Conservation (phyloP, 2,329 filamentous ascomycete species). For the Penicillium rolfsii region DNA sequence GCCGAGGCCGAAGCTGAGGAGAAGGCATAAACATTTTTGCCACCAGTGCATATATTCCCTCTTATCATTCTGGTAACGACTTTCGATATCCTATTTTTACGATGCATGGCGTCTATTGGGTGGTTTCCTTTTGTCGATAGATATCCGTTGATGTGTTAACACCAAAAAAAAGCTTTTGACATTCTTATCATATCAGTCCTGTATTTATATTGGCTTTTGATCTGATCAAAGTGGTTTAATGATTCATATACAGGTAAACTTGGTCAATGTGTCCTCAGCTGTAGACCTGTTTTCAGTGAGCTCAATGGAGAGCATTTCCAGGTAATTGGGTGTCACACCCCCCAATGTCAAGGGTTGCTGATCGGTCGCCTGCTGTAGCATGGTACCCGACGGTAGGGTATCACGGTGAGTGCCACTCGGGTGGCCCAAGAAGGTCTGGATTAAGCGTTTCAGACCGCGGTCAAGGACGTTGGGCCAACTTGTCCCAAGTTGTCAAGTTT, state of each 20-base stretch:
- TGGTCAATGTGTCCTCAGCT: background rate
- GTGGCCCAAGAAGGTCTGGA: background rate
- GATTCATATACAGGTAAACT: background rate
- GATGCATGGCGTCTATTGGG: slow-evolving; percentile 33
- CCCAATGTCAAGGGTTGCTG: background rate
- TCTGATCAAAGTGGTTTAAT: background rate
- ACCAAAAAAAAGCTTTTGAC: slow-evolving; percentile 23
- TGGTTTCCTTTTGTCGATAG: slow-evolving; percentile 23
- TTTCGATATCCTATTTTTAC: slow-evolving; percentile 24
- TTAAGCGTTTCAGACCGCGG: background rate
- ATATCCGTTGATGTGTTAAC: slow-evolving; percentile 27
- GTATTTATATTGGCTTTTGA: slow-evolving; percentile 3
- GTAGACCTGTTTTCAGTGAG: background rate
- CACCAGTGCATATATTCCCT: slow-evolving; percentile 12
- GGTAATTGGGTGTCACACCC: too few relatives aligned
- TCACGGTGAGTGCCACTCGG: background rate
- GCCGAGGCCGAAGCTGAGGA: slow-evolving; percentile 23
- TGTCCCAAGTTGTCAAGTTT: background rate
- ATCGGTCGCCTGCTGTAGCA: background rate
- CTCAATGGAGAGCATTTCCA: background rate
- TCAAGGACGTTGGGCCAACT: background rate
- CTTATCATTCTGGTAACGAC: slow-evolving; percentile 17
- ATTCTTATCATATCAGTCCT: slow-evolving; percentile 2
- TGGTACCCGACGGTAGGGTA: background rate
- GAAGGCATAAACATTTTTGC: slow-evolving; percentile 31